A percentile compares a stretch with the other conserved stretches of the same genome.
phyloP scores from a whole-genome alignment of 2,329 filamentous ascomycete genomes.

The Trichoderma breve region DNA sequence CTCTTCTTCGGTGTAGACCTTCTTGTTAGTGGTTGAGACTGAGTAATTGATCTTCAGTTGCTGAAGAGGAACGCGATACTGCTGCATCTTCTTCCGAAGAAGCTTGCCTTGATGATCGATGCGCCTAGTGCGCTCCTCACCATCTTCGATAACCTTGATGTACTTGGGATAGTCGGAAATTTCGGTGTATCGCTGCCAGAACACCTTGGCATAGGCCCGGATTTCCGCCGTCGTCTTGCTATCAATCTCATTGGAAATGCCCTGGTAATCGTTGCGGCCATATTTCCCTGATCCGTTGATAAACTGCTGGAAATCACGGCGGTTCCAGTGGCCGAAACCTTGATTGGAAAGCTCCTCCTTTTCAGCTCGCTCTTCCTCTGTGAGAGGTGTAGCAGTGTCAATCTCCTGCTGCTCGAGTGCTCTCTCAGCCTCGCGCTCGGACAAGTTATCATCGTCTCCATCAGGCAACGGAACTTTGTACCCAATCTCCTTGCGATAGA shows the following conservation, averaged over 20 bases:
- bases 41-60: constrained; percentile 99
- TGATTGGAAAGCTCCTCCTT: constrained; percentile 78
- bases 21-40: constrained; percentile 98
- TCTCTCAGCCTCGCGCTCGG: constrained; percentile 82
- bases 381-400: constrained; percentile 83
- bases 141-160: constrained; percentile 84
- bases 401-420: constrained; percentile 88
- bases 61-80: constrained; percentile 95
- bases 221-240: constrained; percentile 84
- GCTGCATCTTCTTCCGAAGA: constrained; percentile 89
- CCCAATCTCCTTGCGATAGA: constrained; percentile 91
- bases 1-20: constrained; percentile 98
- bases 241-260: constrained; percentile 86
- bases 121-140: constrained; percentile 84
- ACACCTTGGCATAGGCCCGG: constrained; percentile 87
- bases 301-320: constrained; percentile 97
- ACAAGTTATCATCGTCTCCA: constrained; percentile 81
- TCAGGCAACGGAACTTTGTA: constrained; percentile 92
- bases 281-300: constrained; percentile 93
- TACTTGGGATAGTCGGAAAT: constrained; percentile 88
- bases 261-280: constrained; percentile 79
- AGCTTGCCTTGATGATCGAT: constrained; percentile 91
- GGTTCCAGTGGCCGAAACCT: constrained; percentile 94
- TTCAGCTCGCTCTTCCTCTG: constrained; percentile 83
- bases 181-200: constrained; percentile 93